These are phyloP conservation scores for Trichoderma aggressivum DNA, from an alignment of 2,329 filamentous ascomycete genomes.

Conservation along the genomic window DNA sequence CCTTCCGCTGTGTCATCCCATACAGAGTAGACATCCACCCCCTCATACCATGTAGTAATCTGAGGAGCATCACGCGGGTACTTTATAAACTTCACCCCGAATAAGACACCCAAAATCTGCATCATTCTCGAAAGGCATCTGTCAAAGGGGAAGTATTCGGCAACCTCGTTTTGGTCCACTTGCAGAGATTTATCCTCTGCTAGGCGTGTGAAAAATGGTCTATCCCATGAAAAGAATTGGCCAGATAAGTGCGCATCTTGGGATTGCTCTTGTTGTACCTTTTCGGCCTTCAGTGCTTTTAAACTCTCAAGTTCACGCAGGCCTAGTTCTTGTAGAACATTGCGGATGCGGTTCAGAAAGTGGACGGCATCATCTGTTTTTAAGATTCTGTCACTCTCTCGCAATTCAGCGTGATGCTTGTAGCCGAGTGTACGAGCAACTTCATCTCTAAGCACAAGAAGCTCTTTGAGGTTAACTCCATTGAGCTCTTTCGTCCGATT, in stretches of 20 bases:
- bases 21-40: constrained; percentile 70
- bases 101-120: constrained; percentile 70
- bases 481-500: constrained; percentile 65
- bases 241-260: neutral
- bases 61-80: constrained; percentile 46
- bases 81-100: constrained; percentile 60
- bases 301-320: neutral
- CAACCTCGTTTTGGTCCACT: constrained; percentile 69
- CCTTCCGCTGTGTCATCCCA: constrained; percentile 69
- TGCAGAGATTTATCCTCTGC: constrained; percentile 71
- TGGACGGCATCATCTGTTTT: constrained; percentile 5
- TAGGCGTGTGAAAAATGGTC: constrained; percentile 69
- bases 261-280: neutral
- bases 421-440: constrained; percentile 69
- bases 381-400: constrained; percentile 13
- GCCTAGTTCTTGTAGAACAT: neutral
- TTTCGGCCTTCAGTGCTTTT: neutral
- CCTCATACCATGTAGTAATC: constrained; percentile 70
- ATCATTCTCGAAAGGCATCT: constrained; percentile 68
- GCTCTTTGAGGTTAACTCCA: constrained; percentile 63
- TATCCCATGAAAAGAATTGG: constrained; percentile 67
- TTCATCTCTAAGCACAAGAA: constrained; percentile 67
- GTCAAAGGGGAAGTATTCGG: constrained; percentile 71
- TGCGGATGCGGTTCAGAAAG: constrained; percentile 1
- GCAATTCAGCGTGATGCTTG: constrained; percentile 35